phyloP scores from a whole-genome alignment of 2,329 filamentous ascomycete species.

The Ophiostoma novo-ulmi region DNA sequence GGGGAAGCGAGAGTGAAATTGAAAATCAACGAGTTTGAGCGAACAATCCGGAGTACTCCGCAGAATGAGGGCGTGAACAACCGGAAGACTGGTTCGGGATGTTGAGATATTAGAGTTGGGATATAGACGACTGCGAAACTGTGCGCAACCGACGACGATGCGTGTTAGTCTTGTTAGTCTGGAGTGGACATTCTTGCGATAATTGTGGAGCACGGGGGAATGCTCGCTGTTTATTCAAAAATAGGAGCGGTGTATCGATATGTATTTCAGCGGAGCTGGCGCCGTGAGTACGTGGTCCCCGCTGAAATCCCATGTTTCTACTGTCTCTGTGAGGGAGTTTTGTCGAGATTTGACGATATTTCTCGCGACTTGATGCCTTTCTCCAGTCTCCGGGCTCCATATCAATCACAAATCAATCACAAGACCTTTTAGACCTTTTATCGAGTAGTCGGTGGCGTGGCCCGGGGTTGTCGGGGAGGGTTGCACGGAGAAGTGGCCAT shows the following conservation, averaged over 20 bases:
- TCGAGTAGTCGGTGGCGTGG: background rate
- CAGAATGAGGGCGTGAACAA: background rate
- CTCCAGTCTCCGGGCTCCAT: conserved; percentile 12
- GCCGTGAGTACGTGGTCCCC: background rate
- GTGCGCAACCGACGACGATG: background rate
- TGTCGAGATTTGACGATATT: background rate
- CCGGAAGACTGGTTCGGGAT: background rate
- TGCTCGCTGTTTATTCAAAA: conserved; percentile 4
- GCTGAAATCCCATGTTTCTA: background rate
- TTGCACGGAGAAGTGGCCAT: background rate
- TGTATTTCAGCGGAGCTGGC: background rate
- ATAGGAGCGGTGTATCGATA: background rate
- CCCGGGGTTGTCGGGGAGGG: background rate
- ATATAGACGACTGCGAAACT: background rate
- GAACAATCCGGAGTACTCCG: conserved; percentile 4
- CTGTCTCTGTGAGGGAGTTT: background rate
- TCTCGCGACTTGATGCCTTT: background rate
- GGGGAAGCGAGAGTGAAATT: conserved; percentile 1
- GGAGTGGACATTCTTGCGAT: background rate
- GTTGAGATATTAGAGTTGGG: background rate
- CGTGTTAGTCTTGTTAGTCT: background rate
- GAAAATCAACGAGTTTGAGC: conserved; percentile 1
- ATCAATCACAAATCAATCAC: conserved; percentile 10
- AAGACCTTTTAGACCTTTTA: background rate
- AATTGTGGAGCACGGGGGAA: conserved; percentile 3